These are phyloP conservation scores for Aspergillus olivimuriae DNA, from an alignment of 495 filamentous ascomycete species.

Conservation along the genomic window DNA sequence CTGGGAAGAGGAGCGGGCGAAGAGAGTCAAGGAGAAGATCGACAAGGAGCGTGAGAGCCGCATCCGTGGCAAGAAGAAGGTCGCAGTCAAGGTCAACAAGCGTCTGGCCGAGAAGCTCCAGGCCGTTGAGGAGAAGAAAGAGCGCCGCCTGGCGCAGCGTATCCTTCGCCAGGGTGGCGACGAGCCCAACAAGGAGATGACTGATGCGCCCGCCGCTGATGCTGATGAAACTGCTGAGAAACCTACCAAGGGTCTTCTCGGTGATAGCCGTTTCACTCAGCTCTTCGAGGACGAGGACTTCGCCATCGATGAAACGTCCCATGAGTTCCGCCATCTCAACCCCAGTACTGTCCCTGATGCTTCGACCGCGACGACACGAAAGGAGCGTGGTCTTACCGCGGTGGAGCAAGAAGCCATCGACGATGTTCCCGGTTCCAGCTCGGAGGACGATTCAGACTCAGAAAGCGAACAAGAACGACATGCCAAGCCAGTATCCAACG, in stretches of 20 bases:
- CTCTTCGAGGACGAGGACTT: conserved; percentile 94
- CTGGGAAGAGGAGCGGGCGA: conserved; percentile 82
- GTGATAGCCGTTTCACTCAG: conserved; percentile 76
- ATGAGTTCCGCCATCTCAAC: conserved; percentile 82
- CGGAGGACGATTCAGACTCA: conserved; percentile 41
- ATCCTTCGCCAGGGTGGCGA: conserved; percentile 52
- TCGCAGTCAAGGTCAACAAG: conserved; percentile 83
- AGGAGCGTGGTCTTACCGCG: conserved; percentile 56
- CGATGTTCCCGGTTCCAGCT: conserved; percentile 38
- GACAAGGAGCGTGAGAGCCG: conserved; percentile 88
- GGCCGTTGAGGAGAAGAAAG: conserved; percentile 72
- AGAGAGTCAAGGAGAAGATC: conserved; percentile 84
- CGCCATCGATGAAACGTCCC: conserved; percentile 80
- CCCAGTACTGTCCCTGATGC: conserved; percentile 59
- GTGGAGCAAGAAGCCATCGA: conserved; percentile 60
- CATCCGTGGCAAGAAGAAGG: conserved; percentile 88
- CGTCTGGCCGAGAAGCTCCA: conserved; percentile 77
- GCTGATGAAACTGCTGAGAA: conserved; percentile 14
- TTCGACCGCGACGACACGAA: conserved; percentile 11
- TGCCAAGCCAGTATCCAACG: conserved; percentile 30
- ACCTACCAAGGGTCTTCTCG: conserved; percentile 53
- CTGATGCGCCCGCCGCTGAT: conserved; percentile 22
- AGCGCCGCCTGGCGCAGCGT: conserved; percentile 55
- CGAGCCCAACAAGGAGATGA: conserved; percentile 46
- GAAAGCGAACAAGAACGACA: conserved; percentile 26